Evolutionary conservation across 2,329 filamentous ascomycete species (phyloP).

Genomic region (Alternaria brassicicola): DNA sequence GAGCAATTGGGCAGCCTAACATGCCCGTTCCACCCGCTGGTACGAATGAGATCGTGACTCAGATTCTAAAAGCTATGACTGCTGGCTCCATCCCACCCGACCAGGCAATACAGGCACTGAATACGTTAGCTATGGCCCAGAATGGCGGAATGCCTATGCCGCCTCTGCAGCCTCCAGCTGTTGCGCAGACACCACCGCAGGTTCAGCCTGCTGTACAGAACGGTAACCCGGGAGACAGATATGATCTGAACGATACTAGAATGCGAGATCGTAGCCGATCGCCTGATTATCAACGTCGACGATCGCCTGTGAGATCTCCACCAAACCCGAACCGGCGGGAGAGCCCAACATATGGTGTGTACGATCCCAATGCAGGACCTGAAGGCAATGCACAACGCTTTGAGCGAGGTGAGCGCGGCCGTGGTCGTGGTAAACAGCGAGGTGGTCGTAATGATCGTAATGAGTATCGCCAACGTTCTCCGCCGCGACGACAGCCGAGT

Average conservation of each 20-base stretch:
- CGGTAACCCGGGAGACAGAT: constrained; percentile 31
- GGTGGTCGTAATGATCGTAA: constrained; percentile 54
- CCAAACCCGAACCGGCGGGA: constrained; percentile 64
- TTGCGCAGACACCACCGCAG: constrained; percentile 21
- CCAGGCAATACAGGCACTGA: constrained; percentile 44
- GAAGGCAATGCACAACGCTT: constrained; percentile 62
- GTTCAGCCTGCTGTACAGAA: constrained; percentile 26
- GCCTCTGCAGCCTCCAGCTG: constrained; percentile 29
- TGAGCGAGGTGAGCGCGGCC: constrained; percentile 62
- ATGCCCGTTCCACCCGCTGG: constrained; percentile 34
- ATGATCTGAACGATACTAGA: constrained; percentile 43
- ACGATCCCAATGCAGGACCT: constrained; percentile 65
- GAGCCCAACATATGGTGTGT: constrained; percentile 75
- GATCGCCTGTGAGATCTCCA: constrained; percentile 61
- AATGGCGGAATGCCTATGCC: constrained; percentile 35
- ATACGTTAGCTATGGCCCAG: constrained; percentile 36
- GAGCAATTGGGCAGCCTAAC: constrained; percentile 27
- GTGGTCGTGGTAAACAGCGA: constrained; percentile 56
- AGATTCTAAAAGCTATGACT: constrained; percentile 44
- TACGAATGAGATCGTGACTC: constrained; percentile 37
- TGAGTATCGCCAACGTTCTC: constrained; percentile 88
- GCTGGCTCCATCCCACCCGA: constrained; percentile 41
- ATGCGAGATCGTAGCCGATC: constrained; percentile 57
- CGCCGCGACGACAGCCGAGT: constrained; percentile 66
- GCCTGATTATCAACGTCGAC: constrained; percentile 69